These are phyloP conservation scores for Phytophthora sojae DNA, from an alignment of 352 stramenopile genomes.

Conservation along the genomic window DNA sequence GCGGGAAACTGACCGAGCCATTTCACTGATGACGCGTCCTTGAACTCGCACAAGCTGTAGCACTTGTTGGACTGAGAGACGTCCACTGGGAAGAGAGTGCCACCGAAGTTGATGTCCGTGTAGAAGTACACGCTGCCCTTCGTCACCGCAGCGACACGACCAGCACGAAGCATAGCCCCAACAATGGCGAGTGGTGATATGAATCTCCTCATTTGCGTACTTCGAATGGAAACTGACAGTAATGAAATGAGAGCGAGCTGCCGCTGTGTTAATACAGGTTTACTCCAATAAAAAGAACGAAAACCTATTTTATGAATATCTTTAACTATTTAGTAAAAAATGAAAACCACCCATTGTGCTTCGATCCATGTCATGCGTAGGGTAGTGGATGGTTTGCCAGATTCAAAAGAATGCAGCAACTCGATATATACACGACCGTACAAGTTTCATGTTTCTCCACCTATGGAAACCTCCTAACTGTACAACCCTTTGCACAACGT, in stretches of 20 bases:
- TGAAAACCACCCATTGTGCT: no score
- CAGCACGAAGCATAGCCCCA: background rate
- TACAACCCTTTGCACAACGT: constrained; percentile 22
- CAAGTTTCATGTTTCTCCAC: background rate
- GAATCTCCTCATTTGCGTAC: background rate
- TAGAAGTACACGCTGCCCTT: constrained; percentile 26
- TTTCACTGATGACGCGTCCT: background rate
- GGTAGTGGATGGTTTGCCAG: no score
- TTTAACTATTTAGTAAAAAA: no score
- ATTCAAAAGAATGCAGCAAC: background rate
- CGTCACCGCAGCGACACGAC: background rate
- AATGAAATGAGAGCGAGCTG: background rate
- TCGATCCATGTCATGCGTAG: no score
- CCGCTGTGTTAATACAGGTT: no score
- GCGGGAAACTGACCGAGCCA: background rate
- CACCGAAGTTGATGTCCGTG: constrained; percentile 8
- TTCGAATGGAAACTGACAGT: background rate
- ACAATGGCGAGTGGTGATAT: background rate
- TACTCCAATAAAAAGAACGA: no score
- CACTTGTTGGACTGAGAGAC: background rate
- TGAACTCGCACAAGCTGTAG: background rate
- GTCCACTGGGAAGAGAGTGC: background rate
- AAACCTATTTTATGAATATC: no score
- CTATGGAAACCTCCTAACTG: background rate
- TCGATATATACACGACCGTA: background rate